Conservation (phyloP, 2,329 filamentous ascomycete genomes). For the Xylariaceae sp. region DNA sequence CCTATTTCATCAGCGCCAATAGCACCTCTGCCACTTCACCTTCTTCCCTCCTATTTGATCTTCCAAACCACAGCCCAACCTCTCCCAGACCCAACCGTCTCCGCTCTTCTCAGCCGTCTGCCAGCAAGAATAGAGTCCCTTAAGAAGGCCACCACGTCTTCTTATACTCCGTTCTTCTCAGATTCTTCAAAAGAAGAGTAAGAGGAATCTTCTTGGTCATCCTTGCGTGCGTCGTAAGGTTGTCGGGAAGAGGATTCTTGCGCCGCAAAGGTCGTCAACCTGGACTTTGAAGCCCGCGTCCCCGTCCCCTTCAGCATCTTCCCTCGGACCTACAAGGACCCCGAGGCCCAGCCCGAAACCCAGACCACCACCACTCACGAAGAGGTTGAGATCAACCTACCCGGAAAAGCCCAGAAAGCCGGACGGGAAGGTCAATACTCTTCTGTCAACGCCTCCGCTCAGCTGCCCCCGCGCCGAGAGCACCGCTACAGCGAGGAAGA, state of each 20-base stretch:
- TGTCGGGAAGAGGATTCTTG: constrained; percentile 45
- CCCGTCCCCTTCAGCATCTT: constrained; percentile 99
- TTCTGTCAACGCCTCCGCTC: constrained; percentile 63
- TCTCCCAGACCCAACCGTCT: constrained; percentile 26
- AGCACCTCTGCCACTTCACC: constrained; percentile 31
- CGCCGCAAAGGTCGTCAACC: constrained; percentile 77
- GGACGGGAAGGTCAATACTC: constrained; percentile 97
- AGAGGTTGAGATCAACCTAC: constrained; percentile 82
- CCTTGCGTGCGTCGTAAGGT: constrained; percentile 55
- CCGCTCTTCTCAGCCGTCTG: constrained; percentile 34
- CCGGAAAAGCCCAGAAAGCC: constrained; percentile 66
- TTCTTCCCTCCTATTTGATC: constrained; percentile 31
- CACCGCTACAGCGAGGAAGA: constrained; percentile 76
- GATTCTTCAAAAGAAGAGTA: constrained; percentile 55
- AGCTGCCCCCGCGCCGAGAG: constrained; percentile 63
- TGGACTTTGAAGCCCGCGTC: constrained; percentile 99
- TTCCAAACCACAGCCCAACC: constrained; percentile 19
- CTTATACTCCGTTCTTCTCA: constrained; percentile 39
- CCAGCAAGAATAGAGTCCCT: constrained; percentile 33
- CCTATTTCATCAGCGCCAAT: constrained; percentile 34
- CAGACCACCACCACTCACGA: constrained; percentile 72
- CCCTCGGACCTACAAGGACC: constrained; percentile 89
- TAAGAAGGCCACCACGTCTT: constrained; percentile 37
- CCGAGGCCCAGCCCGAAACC: constrained; percentile 41
- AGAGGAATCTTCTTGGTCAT: constrained; percentile 64